phyloP scores from a whole-genome alignment of 495 filamentous ascomycete genomes.

The Copromyces sp. region DNA sequence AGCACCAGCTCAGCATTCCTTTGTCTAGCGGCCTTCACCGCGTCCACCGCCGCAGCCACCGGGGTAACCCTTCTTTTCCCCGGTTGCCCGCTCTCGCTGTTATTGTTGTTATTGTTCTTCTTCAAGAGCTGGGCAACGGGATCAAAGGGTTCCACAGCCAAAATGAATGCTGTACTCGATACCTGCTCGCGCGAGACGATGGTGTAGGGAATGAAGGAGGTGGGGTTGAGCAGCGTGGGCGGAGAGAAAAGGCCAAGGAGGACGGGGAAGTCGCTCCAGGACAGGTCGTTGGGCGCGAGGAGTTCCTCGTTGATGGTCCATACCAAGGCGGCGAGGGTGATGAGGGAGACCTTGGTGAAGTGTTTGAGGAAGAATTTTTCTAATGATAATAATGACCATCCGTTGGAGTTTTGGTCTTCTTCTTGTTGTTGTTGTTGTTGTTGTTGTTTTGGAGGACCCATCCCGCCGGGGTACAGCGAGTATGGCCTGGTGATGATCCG shows the following conservation, averaged over 20 bases:
- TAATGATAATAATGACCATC: not conserved
- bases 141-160: constrained; percentile 36
- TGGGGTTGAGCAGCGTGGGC: constrained; percentile 35
- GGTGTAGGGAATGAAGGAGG: constrained; percentile 50
- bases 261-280: not conserved
- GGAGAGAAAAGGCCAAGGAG: not conserved
- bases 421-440: not conserved
- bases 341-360: not conserved
- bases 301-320: too few relatives aligned
- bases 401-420: not conserved
- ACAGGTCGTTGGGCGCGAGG: not conserved
- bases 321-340: not conserved
- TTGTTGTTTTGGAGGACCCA: not conserved
- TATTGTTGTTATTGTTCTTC: too few relatives aligned
- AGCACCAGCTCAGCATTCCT: constrained; percentile 9
- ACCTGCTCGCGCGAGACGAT: constrained; percentile 56
- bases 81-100: too few relatives aligned
- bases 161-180: constrained; percentile 55
- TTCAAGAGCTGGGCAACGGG: not conserved
- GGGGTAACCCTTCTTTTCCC: too few relatives aligned
- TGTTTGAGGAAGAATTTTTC: not conserved
- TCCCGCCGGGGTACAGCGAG: not conserved
- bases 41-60: too few relatives aligned
- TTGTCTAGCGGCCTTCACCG: not conserved
- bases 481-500: not conserved